These are phyloP conservation scores for Xylaria grammica DNA, from an alignment of 495 filamentous ascomycete genomes.

Conservation along the genomic window DNA sequence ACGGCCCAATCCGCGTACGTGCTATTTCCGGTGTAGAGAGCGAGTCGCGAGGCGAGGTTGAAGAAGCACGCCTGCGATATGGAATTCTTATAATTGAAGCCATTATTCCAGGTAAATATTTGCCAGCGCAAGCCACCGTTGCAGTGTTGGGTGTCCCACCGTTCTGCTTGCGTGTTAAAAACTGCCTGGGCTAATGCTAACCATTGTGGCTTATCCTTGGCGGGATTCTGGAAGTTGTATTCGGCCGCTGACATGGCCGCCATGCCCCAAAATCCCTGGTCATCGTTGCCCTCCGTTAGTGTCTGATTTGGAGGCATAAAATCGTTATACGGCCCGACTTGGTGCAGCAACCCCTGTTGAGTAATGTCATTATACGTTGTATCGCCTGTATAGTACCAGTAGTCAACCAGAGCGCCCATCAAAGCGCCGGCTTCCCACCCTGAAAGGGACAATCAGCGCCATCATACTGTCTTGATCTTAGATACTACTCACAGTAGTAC, in stretches of 20 bases:
- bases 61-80: constrained; percentile 72
- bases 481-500: constrained; percentile 44
- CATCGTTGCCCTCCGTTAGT: constrained; percentile 68
- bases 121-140: constrained; percentile 84
- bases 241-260: constrained; percentile 72
- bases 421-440: constrained; percentile 86
- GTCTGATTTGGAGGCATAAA: constrained; percentile 70
- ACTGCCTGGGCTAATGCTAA: constrained; percentile 80
- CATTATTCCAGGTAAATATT: constrained; percentile 74
- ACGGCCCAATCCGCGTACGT: constrained; percentile 75
- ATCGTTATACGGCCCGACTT: constrained; percentile 61
- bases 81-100: constrained; percentile 80
- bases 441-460: constrained; percentile 49
- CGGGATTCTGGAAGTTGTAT: constrained; percentile 65
- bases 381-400: constrained; percentile 72
- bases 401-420: constrained; percentile 71
- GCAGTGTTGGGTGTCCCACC: constrained; percentile 70
- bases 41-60: constrained; percentile 72
- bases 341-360: constrained; percentile 60
- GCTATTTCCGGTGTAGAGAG: constrained; percentile 70
- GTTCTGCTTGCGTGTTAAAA: constrained; percentile 72
- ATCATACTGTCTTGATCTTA: background rate
- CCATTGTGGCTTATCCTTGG: constrained; percentile 67
- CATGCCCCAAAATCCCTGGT: constrained; percentile 73
- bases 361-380: constrained; percentile 62